Conservation (phyloP, 2,329 filamentous ascomycete genomes). For the Diplodia corticola region DNA sequence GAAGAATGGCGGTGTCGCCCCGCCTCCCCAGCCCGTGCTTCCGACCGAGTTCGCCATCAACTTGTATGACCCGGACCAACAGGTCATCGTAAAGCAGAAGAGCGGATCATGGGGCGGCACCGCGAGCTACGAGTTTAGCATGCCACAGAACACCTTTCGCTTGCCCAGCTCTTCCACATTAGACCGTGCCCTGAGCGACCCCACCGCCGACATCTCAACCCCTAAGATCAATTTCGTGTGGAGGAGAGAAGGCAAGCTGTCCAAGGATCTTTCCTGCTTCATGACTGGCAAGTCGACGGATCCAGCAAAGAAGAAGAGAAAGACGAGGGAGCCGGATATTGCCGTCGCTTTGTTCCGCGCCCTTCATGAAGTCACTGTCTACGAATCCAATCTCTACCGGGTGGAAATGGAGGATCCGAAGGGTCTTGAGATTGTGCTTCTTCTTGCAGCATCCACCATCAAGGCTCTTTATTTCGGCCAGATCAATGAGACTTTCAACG, state of each 20-base stretch:
- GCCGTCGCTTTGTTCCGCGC: constrained; percentile 81
- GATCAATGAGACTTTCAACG: constrained; percentile 76
- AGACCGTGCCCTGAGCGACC: constrained; percentile 69
- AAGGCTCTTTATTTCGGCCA: constrained; percentile 64
- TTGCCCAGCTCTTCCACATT: constrained; percentile 75
- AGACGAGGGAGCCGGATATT: constrained; percentile 88
- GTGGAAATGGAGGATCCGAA: constrained; percentile 94
- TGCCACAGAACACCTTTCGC: constrained; percentile 83
- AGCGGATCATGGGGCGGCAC: constrained; percentile 77
- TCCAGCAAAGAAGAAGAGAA: constrained; percentile 65
- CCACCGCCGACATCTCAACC: constrained; percentile 51
- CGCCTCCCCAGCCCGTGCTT: constrained; percentile 68
- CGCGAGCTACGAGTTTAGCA: constrained; percentile 86
- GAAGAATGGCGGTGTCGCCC: constrained; percentile 63
- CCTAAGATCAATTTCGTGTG: constrained; percentile 84
- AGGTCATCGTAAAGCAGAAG: constrained; percentile 68
- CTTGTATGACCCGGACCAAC: constrained; percentile 91
- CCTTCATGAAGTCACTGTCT: constrained; percentile 78
- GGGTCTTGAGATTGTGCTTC: constrained; percentile 80
- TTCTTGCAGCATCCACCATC: constrained; percentile 61
- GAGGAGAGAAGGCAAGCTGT: constrained; percentile 83
- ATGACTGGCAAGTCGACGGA: constrained; percentile 75
- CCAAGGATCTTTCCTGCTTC: constrained; percentile 85
- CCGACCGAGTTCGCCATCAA: constrained; percentile 80
- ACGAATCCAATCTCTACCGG: constrained; percentile 87